Percentiles rank a stretch among this genome's conserved stretches.
Conservation (phyloP, 768 basidiomycete species). For the Boletus barrowsii region DNA sequence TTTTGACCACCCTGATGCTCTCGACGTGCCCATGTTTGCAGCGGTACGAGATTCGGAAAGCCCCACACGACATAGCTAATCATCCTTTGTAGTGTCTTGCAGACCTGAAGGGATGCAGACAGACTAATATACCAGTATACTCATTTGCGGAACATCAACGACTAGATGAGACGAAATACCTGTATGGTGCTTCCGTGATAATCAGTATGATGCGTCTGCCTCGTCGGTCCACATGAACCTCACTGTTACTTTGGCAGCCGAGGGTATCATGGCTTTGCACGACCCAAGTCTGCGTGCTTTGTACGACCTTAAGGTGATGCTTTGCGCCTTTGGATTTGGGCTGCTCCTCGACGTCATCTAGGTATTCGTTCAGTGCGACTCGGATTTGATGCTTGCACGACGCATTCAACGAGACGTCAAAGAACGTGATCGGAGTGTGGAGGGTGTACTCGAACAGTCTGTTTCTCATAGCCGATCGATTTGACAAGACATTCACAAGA, state of each 20-base stretch:
- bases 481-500: not conserved
- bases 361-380: slow-evolving; percentile 91
- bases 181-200: slow-evolving; percentile 92
- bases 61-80: not conserved
- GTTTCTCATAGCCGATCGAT: slow-evolving; percentile 14
- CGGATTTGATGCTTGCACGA: slow-evolving; percentile 95
- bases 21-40: slow-evolving; percentile 87
- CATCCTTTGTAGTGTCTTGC: slow-evolving; percentile 60
- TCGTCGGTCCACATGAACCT: not conserved
- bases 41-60: slow-evolving; percentile 44
- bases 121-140: slow-evolving; percentile 89
- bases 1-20: slow-evolving; percentile 90
- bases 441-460: slow-evolving; percentile 87
- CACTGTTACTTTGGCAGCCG: slow-evolving; percentile 49
- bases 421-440: slow-evolving; percentile 82
- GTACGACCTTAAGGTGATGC: slow-evolving; percentile 84
- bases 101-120: slow-evolving; percentile 82
- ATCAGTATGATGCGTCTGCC: slow-evolving; percentile 52
- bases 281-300: slow-evolving; percentile 74
- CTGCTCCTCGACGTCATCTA: slow-evolving; percentile 23
- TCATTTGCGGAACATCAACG: slow-evolving; percentile 91
- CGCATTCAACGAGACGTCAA: slow-evolving; percentile 84
- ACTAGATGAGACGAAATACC: slow-evolving; percentile 72
- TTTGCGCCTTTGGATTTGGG: not conserved
- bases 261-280: slow-evolving; percentile 89